These are phyloP conservation scores for Aspergillus spinulosporus DNA, from an alignment of 2,329 filamentous ascomycete genomes.

Conservation along the genomic window DNA sequence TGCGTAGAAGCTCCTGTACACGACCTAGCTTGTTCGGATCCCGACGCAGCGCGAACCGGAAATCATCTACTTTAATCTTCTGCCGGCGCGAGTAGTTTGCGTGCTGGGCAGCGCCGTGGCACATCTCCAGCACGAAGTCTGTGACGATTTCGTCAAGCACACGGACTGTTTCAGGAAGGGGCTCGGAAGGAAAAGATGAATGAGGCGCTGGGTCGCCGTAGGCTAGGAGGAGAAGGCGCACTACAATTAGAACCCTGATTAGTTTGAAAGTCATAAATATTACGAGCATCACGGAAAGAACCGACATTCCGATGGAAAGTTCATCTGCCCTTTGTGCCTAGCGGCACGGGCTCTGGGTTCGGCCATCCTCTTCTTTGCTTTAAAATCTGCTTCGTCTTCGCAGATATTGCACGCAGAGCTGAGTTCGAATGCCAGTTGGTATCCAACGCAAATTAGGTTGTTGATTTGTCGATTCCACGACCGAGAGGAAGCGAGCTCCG, in stretches of 20 bases:
- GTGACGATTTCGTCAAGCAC: constrained; percentile 93
- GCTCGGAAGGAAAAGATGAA: constrained; percentile 69
- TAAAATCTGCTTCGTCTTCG: constrained; percentile 1
- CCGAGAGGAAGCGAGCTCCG: constrained; percentile 20
- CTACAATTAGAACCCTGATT: constrained; percentile 23
- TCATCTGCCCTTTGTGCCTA: constrained; percentile 80
- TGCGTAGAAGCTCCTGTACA: constrained; percentile 84
- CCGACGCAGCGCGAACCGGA: constrained; percentile 86
- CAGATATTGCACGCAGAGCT: background rate
- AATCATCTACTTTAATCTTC: constrained; percentile 98
- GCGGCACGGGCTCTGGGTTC: constrained; percentile 75
- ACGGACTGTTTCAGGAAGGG: constrained; percentile 79
- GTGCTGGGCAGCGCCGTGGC: constrained; percentile 81
- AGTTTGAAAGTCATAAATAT: background rate
- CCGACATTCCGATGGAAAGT: constrained; percentile 72
- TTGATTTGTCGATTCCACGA: constrained; percentile 26
- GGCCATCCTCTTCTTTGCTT: constrained; percentile 50
- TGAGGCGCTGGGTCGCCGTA: constrained; percentile 47
- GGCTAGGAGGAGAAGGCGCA: constrained; percentile 46
- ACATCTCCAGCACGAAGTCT: constrained; percentile 93
- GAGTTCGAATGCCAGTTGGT: constrained; percentile 24
- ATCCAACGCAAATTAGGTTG: constrained; percentile 27
- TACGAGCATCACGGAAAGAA: background rate
- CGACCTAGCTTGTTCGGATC: constrained; percentile 84
- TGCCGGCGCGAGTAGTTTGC: constrained; percentile 85